Evolutionary conservation across 2,329 filamentous ascomycete genomes (phyloP).

Genomic region (Neoarthrinium moseri): DNA sequence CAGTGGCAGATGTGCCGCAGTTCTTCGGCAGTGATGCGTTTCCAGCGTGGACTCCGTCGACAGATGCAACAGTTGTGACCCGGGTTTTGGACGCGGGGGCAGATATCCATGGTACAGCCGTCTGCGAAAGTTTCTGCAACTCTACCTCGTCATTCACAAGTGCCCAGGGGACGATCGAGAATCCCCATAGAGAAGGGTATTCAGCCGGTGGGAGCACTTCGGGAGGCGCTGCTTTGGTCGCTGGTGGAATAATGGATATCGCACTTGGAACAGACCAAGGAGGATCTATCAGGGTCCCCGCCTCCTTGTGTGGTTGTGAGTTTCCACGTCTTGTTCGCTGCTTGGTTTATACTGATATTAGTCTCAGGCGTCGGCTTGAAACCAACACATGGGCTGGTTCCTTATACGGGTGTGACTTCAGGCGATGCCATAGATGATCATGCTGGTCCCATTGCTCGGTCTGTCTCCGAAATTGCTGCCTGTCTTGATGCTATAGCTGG

Average conservation of each 20-base stretch:
- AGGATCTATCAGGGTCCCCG: slow-evolving; percentile 31
- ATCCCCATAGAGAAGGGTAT: slow-evolving; percentile 43
- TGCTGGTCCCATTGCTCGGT: slow-evolving; percentile 28
- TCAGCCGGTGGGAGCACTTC: slow-evolving; percentile 46
- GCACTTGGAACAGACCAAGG: slow-evolving; percentile 33
- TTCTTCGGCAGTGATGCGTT: slow-evolving; percentile 51
- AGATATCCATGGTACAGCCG: slow-evolving; percentile 38
- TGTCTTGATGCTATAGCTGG: slow-evolving; percentile 31
- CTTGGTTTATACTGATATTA: too few species aligned
- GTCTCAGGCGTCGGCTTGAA: slow-evolving; percentile 33
- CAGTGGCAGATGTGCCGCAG: slow-evolving; percentile 52
- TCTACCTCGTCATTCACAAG: slow-evolving; percentile 40
- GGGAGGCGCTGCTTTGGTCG: slow-evolving; percentile 41
- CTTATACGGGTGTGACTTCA: slow-evolving; percentile 30
- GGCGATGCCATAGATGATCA: slow-evolving; percentile 29
- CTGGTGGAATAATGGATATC: slow-evolving; percentile 27
- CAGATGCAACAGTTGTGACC: slow-evolving; percentile 43
- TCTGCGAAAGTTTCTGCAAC: slow-evolving; percentile 46
- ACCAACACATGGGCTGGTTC: slow-evolving; percentile 30
- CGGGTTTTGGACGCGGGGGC: slow-evolving; percentile 40
- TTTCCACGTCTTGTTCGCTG: too few species aligned
- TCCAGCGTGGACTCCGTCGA: slow-evolving; percentile 44
- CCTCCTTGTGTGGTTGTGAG: slow-evolving; percentile 29
- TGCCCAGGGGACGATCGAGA: slow-evolving; percentile 44
- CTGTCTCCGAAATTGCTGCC: slow-evolving; percentile 25